These are phyloP conservation scores for Cytospora schulzeri DNA, from an alignment of 2,329 filamentous ascomycete species.

Conservation along the genomic window DNA sequence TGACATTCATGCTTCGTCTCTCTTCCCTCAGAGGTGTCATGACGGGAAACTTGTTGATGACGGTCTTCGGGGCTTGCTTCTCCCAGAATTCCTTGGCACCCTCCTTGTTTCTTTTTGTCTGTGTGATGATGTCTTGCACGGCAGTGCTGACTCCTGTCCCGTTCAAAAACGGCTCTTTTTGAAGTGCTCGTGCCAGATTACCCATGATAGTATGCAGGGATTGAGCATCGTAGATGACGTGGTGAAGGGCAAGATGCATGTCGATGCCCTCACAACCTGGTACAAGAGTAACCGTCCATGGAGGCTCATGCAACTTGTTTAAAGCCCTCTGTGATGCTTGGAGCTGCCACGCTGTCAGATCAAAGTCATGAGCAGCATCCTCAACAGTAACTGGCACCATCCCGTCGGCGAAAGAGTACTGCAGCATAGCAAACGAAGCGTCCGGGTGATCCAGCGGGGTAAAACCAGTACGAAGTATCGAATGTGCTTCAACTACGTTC, in stretches of 20 bases:
- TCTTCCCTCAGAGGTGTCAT: conserved; percentile 64
- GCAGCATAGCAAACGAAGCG: conserved; percentile 74
- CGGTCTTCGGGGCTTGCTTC: conserved; percentile 50
- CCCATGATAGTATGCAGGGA: conserved; percentile 68
- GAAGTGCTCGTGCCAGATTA: conserved; percentile 53
- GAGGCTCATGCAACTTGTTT: conserved; percentile 52
- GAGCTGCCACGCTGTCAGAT: conserved; percentile 42
- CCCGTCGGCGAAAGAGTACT: conserved; percentile 44
- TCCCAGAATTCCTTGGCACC: conserved; percentile 64
- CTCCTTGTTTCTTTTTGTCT: conserved; percentile 35
- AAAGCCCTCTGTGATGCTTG: conserved; percentile 40
- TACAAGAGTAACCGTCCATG: conserved; percentile 64
- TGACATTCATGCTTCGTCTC: conserved; percentile 36
- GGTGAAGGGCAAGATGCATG: conserved; percentile 64
- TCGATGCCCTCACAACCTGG: conserved; percentile 29
- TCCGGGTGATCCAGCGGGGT: conserved; percentile 59
- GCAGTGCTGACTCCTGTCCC: conserved; percentile 32
- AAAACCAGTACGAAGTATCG: conserved; percentile 79
- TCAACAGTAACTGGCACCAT: conserved; percentile 31
- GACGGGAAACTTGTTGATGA: conserved; percentile 73
- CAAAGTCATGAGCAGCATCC: conserved; percentile 31
- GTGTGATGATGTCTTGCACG: conserved; percentile 47
- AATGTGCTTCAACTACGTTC: conserved; percentile 54
- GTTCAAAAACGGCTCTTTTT: conserved; percentile 31
- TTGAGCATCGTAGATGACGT: conserved; percentile 83